Evolutionary conservation across 73 alveolate genomes (phyloP), one percentile per base, ranked within the genome.

Genomic region (Paramecium caudatum): DNA sequence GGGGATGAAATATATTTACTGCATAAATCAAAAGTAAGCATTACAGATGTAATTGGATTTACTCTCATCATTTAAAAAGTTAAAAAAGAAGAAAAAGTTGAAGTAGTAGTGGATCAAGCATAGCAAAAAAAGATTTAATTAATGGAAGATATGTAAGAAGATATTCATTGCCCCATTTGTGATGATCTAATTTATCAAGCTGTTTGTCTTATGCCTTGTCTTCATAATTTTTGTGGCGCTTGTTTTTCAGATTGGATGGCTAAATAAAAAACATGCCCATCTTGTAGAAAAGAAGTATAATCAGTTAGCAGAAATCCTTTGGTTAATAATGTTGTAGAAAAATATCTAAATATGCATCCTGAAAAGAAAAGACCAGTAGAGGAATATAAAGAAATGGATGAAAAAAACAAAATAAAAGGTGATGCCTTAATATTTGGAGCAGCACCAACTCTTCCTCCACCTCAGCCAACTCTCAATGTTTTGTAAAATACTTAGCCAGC

Each of bases 221-320:
- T 96, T 41, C 99, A 96, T 82, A 95, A 95, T 68, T 96, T 91
- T 82, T 96, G 99, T 65, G 99, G 99, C 36, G 98, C 98, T 6
- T 96, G 99, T 78, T 94, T 91, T 81, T 94, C 97, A 9, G 99
- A 93, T 86, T 95, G 98, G 97, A 88, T 91, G 94, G 47, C 48
- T 15, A 61, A 94, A 85, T 21, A 62, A 17, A 88, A 93, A 37
- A 96, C 95, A 70, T 96, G 99, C 62, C 99, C 99, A 4, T 85
- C 91, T 9, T 96, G 99, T 46, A 41, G 99, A 43, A 94, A 86
- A 19, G 83, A 65, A 33, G 95, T 91, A 0, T 50, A 45, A 21
- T 93, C 65, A 33, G 94, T 96, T 63, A 95, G 92, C 91, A 91
- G 91, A 46, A 94, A 94, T 82, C 95, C 94, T 8, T 36, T 92